These are phyloP conservation scores for Vigna nakashimae DNA, from an alignment of 306 rosid species.

Conservation along the genomic window DNA sequence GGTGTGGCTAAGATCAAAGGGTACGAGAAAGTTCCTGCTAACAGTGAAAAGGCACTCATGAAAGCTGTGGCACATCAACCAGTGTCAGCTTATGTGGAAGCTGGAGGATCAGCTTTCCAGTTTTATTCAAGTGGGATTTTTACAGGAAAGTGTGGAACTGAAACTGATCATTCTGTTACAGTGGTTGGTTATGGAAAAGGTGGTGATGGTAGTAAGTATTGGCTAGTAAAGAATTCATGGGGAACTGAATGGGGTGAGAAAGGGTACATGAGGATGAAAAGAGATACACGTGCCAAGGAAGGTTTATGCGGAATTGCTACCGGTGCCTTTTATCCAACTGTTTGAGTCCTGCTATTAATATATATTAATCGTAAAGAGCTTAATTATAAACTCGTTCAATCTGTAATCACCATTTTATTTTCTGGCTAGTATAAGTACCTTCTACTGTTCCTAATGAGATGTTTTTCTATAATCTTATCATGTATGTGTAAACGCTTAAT, in stretches of 20 bases:
- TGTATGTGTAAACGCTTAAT: not conserved
- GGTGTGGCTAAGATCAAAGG: constrained; percentile 26
- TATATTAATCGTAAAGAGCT: not conserved
- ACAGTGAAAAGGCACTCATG: constrained; percentile 23
- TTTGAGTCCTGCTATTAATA: not conserved
- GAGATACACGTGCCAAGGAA: not conserved
- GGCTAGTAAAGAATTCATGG: not conserved
- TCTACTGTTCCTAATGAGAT: not conserved
- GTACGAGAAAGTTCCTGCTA: constrained; percentile 19
- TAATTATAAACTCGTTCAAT: not conserved
- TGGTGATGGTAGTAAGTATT: constrained; percentile 26
- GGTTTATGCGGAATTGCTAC: constrained; percentile 18
- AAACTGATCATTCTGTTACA: constrained; percentile 6
- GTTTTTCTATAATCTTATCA: not conserved
- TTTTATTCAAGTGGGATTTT: constrained; percentile 36
- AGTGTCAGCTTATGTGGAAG: constrained; percentile 33
- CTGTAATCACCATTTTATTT: not conserved
- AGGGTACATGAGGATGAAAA: constrained; percentile 38
- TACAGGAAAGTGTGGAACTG: constrained; percentile 20
- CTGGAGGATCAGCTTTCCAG: constrained; percentile 14
- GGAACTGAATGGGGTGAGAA: constrained; percentile 42
- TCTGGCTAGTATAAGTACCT: not conserved
- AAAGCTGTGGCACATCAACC: constrained; percentile 39
- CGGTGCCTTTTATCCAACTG: not conserved
- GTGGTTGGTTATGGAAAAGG: constrained; percentile 41